Evolutionary conservation across 1,139 yeast genomes (phyloP), one percentile per base, ranked within the genome.

Genomic region (Protomyces lactucae-debilis): DNA sequence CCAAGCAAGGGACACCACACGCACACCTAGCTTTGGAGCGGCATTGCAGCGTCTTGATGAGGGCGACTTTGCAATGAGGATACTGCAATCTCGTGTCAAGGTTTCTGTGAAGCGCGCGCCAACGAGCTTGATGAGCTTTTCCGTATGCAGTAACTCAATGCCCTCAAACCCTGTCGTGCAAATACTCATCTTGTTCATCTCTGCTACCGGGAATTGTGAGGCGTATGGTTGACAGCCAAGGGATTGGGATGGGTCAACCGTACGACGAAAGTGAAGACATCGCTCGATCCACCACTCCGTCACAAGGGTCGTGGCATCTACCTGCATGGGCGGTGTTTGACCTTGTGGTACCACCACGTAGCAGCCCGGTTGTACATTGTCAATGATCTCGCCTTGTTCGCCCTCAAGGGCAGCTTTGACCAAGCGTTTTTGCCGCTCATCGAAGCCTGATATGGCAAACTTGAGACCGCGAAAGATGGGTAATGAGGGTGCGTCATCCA

Each of bases 271-370:
- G 3, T 56, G 39, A 16, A 60, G 36, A 48, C 64, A 60, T 23
- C 64, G 46, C 39, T 60, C 64, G 21, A 60, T 52, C 64, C 64
- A 60, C 48, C 37, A 55, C 16, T 60, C 64, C 3, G 64, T 60
- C 32, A 60, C 64, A n/a, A 54, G 23, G 4, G 46, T 54, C 3
- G 55, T 16, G 9, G 28, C 9, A 8, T 23, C 28, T 25, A 6
- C 37, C 21, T 23, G 51, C n/a, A 21, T 9, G 3, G 59, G 59
- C 23, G 64, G 59, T 23, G 6, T 6, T 5, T 51, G 46, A 35
- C 48, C 55, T 14, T 54, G 59, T 12, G 64, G 64, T 21, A 54
- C 59, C 12, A 54, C 54, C 36, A 16, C 10, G 18, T 28, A 36
- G 25, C n/a, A 57, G 9, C 39, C 64, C 12, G 12, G 28, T 3